Evolutionary conservation across 1,284 basidiomycete genomes (phyloP), one percentile per base, ranked within the genome.

Genomic region (Wolfiporia cocos): DNA sequence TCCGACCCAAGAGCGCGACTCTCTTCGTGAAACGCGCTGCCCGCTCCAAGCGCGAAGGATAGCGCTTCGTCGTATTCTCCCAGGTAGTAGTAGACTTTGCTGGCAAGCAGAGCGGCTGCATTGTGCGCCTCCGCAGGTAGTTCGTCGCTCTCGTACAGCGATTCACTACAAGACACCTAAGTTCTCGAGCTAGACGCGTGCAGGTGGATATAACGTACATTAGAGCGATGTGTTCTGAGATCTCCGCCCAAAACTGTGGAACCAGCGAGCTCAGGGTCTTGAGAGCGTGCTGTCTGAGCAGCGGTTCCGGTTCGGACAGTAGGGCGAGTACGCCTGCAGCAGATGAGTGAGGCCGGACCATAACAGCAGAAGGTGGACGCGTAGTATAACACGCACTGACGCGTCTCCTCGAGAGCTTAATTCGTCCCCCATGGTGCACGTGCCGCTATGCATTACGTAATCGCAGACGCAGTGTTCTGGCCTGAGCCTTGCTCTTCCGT

Each of bases 21-120:
- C 59, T 92, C 89, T 14, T 75, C 73, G 58, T 89, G 82, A 58
- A 98, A 96, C 55, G 85, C 84, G 58, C 69, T 71, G 34, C 86
- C 91, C n/a, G 92, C 90, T 46, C 86, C 86, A 39, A 97, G 78
- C 17, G 93, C 93, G 58, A 96, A 95, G 24, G 88, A 86, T 47
- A 97, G 74, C 19, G 92, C 88, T 63, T 97, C 94, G 52, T 93
- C 89, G 52, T 93, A 87, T 61, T 92, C 89, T 51, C 88, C 92
- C 35, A 98, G 77, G 73, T 87, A 94, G 65, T 92, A 97, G 67
- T 96, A 97, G 38, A 96, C 88, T 64, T 97, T 96, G 71, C 91
- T 93, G 18, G 89, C 86, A 29, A 98, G 74, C 38, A 97, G 70
- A 17, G 93, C 90, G 19, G 94, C 93, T 41, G 82, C 74, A 54